Conservation (phyloP, 2,329 filamentous ascomycete genomes). For the Stenocarpella maydis region DNA sequence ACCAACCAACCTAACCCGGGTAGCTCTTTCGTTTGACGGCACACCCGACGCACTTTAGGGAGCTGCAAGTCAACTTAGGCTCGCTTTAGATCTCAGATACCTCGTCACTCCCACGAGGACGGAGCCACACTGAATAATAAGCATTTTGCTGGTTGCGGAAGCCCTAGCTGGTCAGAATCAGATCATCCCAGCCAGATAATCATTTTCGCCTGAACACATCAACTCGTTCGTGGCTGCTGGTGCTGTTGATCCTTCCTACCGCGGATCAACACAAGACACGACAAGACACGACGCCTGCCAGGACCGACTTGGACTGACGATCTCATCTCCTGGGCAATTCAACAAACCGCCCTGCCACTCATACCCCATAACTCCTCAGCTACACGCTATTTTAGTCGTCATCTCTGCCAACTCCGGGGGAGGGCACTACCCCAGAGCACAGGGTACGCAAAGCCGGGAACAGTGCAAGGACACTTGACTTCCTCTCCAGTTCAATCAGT, state of each 20-base stretch:
- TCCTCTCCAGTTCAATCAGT: neutral
- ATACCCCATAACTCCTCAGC: constrained; percentile 10
- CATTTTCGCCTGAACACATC: constrained; percentile 1
- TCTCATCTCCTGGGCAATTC: constrained; percentile 22
- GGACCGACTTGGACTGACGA: constrained; percentile 23
- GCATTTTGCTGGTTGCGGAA: constrained; percentile 17
- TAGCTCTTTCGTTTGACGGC: constrained; percentile 34
- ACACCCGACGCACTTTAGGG: constrained; percentile 17
- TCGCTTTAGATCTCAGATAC: constrained; percentile 21
- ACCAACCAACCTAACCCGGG: constrained; percentile 33
- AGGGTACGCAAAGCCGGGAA: constrained; percentile 22
- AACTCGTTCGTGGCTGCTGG: neutral
- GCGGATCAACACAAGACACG: constrained; percentile 22
- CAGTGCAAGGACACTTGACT: constrained; percentile 19
- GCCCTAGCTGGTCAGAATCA: neutral
- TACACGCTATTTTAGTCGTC: constrained; percentile 22
- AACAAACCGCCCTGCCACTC: constrained; percentile 13
- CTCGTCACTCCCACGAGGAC: constrained; percentile 20
- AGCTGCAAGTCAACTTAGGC: constrained; percentile 36
- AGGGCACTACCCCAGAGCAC: constrained; percentile 4
- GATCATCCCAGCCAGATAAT: constrained; percentile 12
- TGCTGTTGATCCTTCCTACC: constrained; percentile 16
- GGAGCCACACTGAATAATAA: constrained; percentile 13
- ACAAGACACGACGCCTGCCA: constrained; percentile 23
- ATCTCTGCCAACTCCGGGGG: constrained; percentile 25